phyloP scores from a whole-genome alignment of 345 rosid genomes.

The Lenwebbia sp. region DNA sequence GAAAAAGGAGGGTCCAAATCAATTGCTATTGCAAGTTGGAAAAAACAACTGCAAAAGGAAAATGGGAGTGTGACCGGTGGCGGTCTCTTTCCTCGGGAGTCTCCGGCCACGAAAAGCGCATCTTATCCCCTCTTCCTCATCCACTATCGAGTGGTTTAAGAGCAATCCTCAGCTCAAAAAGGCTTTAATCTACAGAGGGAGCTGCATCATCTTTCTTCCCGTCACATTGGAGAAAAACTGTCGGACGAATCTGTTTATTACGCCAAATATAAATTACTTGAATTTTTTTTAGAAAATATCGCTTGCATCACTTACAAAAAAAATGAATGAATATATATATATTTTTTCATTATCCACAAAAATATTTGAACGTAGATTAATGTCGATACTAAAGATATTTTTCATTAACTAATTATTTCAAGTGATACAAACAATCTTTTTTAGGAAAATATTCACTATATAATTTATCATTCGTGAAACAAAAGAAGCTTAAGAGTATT shows the following conservation, averaged over 20 bases:
- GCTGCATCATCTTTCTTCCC: neutral
- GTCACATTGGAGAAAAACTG: accelerated
- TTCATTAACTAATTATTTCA: neutral
- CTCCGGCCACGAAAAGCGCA: neutral
- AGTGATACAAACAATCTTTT: accelerated
- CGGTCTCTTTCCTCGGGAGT: neutral
- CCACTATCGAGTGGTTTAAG: neutral
- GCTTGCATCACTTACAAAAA: accelerated
- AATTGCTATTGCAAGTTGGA: neutral
- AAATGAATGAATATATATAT: accelerated
- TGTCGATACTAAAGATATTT: neutral
- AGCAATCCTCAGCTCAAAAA: neutral
- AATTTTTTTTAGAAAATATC: neutral
- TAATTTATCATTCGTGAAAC: accelerated
- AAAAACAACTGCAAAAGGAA: neutral
- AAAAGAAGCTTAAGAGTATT: neutral
- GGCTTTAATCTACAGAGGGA: neutral
- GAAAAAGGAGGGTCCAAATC: neutral
- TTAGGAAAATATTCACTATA: neutral
- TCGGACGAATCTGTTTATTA: accelerated
- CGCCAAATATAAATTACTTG: accelerated
- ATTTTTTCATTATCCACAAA: accelerated
- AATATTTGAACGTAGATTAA: neutral
- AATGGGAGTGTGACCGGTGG: neutral
- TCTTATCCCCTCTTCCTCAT: neutral